These are phyloP conservation scores for Cardamine occulta DNA, from an alignment of 345 rosid species.

Conservation along the genomic window DNA sequence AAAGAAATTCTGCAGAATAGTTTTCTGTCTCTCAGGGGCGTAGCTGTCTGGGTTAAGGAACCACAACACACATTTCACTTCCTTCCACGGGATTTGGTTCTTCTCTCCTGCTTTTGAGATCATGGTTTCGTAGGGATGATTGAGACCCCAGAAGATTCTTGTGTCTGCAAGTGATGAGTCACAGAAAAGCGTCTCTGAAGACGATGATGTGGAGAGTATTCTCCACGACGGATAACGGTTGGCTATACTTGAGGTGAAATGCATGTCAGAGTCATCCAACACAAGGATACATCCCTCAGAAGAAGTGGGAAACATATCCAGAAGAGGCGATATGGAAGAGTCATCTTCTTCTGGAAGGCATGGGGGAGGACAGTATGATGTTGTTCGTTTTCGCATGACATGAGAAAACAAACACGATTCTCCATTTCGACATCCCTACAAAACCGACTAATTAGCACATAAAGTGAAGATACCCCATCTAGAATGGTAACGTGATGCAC, in stretches of 20 bases:
- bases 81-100: slow-evolving; percentile 69
- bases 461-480: slow-evolving; percentile 23
- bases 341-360: slow-evolving; percentile 65
- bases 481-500: slow-evolving; percentile 44
- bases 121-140: slow-evolving; percentile 68
- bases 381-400: slow-evolving; percentile 43
- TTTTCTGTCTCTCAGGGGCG: slow-evolving; percentile 55
- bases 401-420: slow-evolving; percentile 72
- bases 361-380: slow-evolving; percentile 35
- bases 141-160: slow-evolving; percentile 69
- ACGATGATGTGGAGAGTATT: slow-evolving; percentile 64
- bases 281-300: slow-evolving; percentile 63
- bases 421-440: slow-evolving; percentile 92
- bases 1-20: slow-evolving; percentile 63
- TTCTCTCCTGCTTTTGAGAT: slow-evolving; percentile 50
- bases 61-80: slow-evolving; percentile 73
- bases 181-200: slow-evolving; percentile 50
- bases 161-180: slow-evolving; percentile 52
- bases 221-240: slow-evolving; percentile 53
- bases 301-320: slow-evolving; percentile 56
- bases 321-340: slow-evolving; percentile 51
- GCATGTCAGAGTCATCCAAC: slow-evolving; percentile 69
- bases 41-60: slow-evolving; percentile 58
- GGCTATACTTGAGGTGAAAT: slow-evolving; percentile 66
- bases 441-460: slow-evolving; percentile 34